phyloP scores from a whole-genome alignment of 1,139 yeast genomes.

The Spencermartinsiella ligniputridi region DNA sequence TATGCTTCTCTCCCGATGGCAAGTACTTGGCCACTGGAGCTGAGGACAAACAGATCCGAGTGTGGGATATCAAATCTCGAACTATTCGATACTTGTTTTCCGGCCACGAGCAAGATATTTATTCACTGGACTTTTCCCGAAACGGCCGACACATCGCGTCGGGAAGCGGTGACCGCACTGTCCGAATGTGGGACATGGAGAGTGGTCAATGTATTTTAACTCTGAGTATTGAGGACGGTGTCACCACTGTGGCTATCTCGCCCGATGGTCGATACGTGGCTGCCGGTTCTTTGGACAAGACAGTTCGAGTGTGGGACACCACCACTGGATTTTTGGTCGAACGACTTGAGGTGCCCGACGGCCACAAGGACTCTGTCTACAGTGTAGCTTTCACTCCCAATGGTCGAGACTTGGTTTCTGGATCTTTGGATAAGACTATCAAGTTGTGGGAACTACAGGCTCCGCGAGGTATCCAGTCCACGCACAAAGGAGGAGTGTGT shows the following conservation, averaged over 20 bases:
- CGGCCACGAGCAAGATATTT: slow-evolving; percentile 97
- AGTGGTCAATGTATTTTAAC: slow-evolving; percentile 89
- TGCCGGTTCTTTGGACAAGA: slow-evolving; percentile 93
- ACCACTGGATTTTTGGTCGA: slow-evolving; percentile 84
- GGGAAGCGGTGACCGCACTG: slow-evolving; percentile 96
- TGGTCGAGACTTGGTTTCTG: slow-evolving; percentile 90
- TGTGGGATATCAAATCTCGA: slow-evolving; percentile 90
- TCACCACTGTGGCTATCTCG: slow-evolving; percentile 94
- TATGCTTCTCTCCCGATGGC: slow-evolving; percentile 96
- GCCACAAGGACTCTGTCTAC: slow-evolving; percentile 95
- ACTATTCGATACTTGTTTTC: slow-evolving; percentile 81
- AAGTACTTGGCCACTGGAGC: slow-evolving; percentile 96
- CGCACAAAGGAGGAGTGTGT: slow-evolving; percentile 50
- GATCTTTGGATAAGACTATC: slow-evolving; percentile 93
- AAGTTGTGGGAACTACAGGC: slow-evolving; percentile 86
- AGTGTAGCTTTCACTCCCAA: slow-evolving; percentile 90
- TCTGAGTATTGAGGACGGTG: slow-evolving; percentile 92
- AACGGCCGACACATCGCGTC: slow-evolving; percentile 92
- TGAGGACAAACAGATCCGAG: slow-evolving; percentile 92
- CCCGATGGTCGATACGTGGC: slow-evolving; percentile 94
- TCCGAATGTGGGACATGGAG: slow-evolving; percentile 93
- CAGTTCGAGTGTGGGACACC: slow-evolving; percentile 97
- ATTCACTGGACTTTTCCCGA: slow-evolving; percentile 92
- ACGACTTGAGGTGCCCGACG: slow-evolving; percentile 89
- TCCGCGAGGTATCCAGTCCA: slow-evolving; percentile 39